These are phyloP conservation scores for Dictyostelium firmibasis DNA, from an alignment of 78 protist species.

Conservation along the genomic window DNA sequence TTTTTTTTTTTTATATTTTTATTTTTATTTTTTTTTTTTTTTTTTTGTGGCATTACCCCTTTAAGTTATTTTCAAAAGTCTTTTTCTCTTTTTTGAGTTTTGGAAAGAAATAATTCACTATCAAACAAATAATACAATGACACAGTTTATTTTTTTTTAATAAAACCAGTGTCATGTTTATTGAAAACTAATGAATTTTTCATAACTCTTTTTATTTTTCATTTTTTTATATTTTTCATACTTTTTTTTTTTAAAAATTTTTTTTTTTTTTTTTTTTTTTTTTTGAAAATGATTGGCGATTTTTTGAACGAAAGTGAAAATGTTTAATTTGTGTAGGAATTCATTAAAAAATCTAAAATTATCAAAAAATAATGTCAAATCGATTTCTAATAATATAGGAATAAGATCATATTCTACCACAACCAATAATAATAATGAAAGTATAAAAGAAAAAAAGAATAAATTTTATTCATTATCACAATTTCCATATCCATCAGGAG, in stretches of 20 bases:
- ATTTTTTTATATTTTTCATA: background rate
- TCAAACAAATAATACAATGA: no score
- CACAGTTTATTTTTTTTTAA: no score
- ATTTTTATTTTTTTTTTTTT: no score
- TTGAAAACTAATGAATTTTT: background rate
- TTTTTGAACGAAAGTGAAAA: background rate
- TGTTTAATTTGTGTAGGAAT: background rate
- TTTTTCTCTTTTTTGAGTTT: no score
- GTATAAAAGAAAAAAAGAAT: background rate
- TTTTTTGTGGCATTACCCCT: no score
- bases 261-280: background rate
- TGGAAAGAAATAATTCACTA: no score
- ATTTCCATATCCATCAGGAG: conserved; percentile 94
- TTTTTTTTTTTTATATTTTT: no score
- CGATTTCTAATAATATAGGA: background rate
- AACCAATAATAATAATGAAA: background rate
- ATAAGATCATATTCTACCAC: background rate
- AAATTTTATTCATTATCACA: conserved; percentile 81
- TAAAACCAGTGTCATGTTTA: no score
- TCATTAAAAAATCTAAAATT: background rate
- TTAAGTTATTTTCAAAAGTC: no score
- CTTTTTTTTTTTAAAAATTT: background rate
- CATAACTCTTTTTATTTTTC: background rate
- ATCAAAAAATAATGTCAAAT: background rate
- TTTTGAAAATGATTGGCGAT: background rate